These are phyloP conservation scores for Lichtheimia corymbifera DNA, from an alignment of 371 early-diverging fungal genomes.

Conservation along the genomic window DNA sequence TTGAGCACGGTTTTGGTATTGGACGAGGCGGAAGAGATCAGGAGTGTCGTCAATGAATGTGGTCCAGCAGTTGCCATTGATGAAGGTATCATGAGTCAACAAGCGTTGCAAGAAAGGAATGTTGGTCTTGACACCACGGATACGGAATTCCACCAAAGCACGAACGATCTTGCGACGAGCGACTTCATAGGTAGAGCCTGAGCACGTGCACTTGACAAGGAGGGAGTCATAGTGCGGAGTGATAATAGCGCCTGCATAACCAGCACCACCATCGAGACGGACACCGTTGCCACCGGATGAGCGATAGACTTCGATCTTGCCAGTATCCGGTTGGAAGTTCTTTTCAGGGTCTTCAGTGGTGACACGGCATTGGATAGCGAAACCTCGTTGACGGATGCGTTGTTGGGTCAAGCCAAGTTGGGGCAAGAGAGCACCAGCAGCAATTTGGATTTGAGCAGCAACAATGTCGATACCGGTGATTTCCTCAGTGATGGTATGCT, in stretches of 20 bases:
- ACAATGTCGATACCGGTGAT: conserved; percentile 94
- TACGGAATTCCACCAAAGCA: conserved; percentile 90
- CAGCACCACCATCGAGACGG: conserved; percentile 89
- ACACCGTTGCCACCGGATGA: conserved; percentile 90
- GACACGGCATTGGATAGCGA: conserved; percentile 94
- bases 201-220: conserved; percentile 91
- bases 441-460: conserved; percentile 90
- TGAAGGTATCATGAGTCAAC: conserved; percentile 80
- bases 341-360: conserved; percentile 92
- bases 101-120: conserved; percentile 90
- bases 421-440: conserved; percentile 79
- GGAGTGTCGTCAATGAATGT: conserved; percentile 97
- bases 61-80: conserved; percentile 86
- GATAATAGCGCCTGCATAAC: conserved; percentile 87
- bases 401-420: conserved; percentile 83
- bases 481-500: conserved; percentile 93
- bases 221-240: conserved; percentile 96
- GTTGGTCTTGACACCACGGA: conserved; percentile 96
- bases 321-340: conserved; percentile 94
- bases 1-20: conserved; percentile 84
- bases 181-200: conserved; percentile 83
- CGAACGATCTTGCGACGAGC: conserved; percentile 88
- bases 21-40: conserved; percentile 76
- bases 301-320: conserved; percentile 90
- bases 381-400: conserved; percentile 76